Evolutionary conservation across 805 yeast genomes (phyloP).

Genomic region (Candida boidinii): DNA sequence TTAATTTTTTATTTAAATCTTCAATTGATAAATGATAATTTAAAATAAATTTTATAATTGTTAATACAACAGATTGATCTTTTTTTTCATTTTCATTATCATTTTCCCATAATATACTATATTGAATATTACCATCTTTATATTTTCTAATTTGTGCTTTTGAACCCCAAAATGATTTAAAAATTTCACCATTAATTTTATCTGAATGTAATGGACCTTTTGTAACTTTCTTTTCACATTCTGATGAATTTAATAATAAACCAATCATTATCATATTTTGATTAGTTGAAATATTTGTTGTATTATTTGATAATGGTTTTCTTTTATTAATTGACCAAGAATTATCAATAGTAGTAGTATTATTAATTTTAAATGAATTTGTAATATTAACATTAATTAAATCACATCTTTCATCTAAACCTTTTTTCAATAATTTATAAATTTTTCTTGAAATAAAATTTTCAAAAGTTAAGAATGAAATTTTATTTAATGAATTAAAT

Average conservation of each 20-base stretch:
- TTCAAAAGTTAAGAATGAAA: constrained; percentile 62
- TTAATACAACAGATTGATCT: constrained; percentile 52
- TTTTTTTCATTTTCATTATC: constrained; percentile 41
- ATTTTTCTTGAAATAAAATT: constrained; percentile 55
- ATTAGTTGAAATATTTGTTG: constrained; percentile 15
- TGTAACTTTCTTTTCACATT: constrained; percentile 74
- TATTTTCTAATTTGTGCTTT: constrained; percentile 82
- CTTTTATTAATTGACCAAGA: constrained; percentile 41
- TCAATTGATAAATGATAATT: constrained; percentile 50
- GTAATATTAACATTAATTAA: constrained; percentile 24
- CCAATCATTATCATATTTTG: constrained; percentile 43
- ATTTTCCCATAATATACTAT: constrained; percentile 78
- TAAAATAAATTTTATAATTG: constrained; percentile 57
- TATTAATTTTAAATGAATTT: too few relatives aligned
- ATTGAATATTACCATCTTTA: constrained; percentile 84
- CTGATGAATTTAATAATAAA: constrained; percentile 57
- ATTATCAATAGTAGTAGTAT: constrained; percentile 9
- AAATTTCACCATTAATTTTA: constrained; percentile 47
- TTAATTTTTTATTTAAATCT: constrained; percentile 27
- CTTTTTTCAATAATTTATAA: constrained; percentile 46
- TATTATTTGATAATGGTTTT: constrained; percentile 32
- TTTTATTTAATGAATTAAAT: constrained; percentile 65
- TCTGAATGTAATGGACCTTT: constrained; percentile 74
- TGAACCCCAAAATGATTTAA: constrained; percentile 84
- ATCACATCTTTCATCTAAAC: constrained; percentile 42